Evolutionary conservation across 2,329 filamentous ascomycete genomes (phyloP), one percentile per base, ranked within the genome.

Genomic region (Pezicula carpinea): DNA sequence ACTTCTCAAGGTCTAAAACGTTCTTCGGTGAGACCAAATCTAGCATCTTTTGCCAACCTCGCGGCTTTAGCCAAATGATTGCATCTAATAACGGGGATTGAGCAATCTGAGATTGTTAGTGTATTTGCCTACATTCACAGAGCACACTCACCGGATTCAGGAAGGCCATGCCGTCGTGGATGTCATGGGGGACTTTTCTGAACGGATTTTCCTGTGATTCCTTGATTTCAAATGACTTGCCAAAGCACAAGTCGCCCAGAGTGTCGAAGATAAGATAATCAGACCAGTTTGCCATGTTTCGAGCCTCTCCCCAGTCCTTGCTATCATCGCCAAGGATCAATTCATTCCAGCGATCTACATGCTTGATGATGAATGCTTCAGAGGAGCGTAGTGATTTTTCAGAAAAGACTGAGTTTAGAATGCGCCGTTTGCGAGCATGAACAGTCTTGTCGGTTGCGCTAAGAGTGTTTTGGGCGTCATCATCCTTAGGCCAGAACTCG

Each of bases 271-370:
- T 22, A 5, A 52, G 41, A 34, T 43, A 42, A 11, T 50, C 44
- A 13, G 35, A 17, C 19, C 31, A 31, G 19, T 47, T 11, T 8
- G 44, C 36, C 40, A 50, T 45, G 26, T 50, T 46, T 36, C 52
- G n/a, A 4, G 49, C 39, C 15, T 32, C n/a, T 29, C 49, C 39
- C 51, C 46, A 53, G 23, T 38, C 38, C n/a, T 45, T 46, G 18
- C 31, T 34, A 18, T 46, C 44, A 2, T 43, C 50, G 6, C 45
- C 14, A 6, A 47, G 17, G n/a, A 50, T 15, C 6, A 52, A 14
- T 17, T 52, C 44, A n/a, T 17, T 41, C 50, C 47, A 53, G 14
- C 52, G 52, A 34, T 54, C 47, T 11, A 54, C 34, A 39, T 54
- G 47, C 21, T 52, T 32, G 5, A 46, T 31, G 5, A 53, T 34